Base-by-base conservation (phyloP, 116 monocot genomes). In the Thalassia testudinum region DNA sequence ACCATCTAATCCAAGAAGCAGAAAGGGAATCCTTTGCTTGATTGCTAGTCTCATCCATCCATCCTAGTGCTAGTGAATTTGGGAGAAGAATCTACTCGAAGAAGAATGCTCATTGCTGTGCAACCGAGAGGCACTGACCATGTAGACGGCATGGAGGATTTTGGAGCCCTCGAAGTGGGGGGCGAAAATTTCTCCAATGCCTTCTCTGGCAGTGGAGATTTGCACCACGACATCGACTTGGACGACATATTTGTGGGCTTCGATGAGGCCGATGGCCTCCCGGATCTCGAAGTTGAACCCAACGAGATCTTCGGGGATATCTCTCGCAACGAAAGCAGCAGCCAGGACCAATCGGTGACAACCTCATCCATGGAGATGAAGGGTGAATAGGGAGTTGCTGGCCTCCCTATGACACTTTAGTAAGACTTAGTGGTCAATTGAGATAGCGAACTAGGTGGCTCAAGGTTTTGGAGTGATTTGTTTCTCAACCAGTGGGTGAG, bases 181-280 rank as follows among this genome's bases (percentile, higher is more conserved):
- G 58, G 64, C 16, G 59, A 27, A 11, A 58, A 57, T n/a, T 56
- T 59, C 42, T 30, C 60, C 21, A 43, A 57, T 15, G 56, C 37
- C 24, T 40, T 49, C 19, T 34, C 30, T 26, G 53, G 52, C 30
- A 45, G 43, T 0, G 47, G 42, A 25, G 42, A 19, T 55, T 37
- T 80, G 49, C 73, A 87, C 12, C 78, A 75, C 1, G 81, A 83
- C 70, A 87, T 92, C 57, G 72, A 77, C 57, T 86, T 92, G 53
- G 70, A 68, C 24, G 77, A 83, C 49, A 37, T 83, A 43, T 80
- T 83, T 57, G 56, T 66, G 23, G 80, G 80, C 24, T 69, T 83
- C 40, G 89, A 77, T 15, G 73, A 83, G 26, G 74, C 62, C 4
- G 92, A 79, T 20, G 78, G 76, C 21, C 66, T 92, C 25, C 92